Percentiles rank a stretch among this genome's conserved stretches.
These are phyloP conservation scores for Boletus barrowsii DNA, from an alignment of 768 basidiomycete genomes.

Conservation along the genomic window DNA sequence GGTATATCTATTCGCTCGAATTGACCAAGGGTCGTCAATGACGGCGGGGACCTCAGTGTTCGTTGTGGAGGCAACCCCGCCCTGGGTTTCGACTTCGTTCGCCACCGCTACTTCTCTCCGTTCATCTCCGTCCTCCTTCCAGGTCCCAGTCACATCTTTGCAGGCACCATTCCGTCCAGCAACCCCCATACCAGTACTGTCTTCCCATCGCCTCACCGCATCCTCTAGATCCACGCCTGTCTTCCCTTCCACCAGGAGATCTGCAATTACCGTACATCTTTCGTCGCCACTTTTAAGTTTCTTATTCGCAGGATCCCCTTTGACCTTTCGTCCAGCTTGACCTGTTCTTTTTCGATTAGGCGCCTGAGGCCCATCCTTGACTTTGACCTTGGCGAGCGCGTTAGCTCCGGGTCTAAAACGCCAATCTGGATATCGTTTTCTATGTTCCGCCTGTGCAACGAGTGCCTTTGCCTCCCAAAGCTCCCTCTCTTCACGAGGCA, in stretches of 20 bases:
- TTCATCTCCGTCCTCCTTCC: conserved; percentile 26
- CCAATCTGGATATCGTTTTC: conserved; percentile 77
- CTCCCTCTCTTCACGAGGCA: conserved; percentile 63
- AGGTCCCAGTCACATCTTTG: conserved; percentile 1
- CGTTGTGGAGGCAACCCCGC: conserved; percentile 3
- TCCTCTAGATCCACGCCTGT: conserved; percentile 58
- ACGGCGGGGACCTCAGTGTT: neutral
- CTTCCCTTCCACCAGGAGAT: conserved; percentile 64
- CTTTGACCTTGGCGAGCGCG: conserved; percentile 37
- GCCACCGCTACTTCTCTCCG: conserved; percentile 16
- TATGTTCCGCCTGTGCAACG: conserved; percentile 69
- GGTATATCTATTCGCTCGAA: neutral
- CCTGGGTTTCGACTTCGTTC: conserved; percentile 9
- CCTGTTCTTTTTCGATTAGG: conserved; percentile 28
- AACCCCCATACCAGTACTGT: conserved; percentile 5
- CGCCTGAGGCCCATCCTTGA: conserved; percentile 39
- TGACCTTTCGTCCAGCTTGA: conserved; percentile 28
- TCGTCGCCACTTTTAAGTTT: conserved; percentile 41
- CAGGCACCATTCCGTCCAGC: conserved; percentile 3
- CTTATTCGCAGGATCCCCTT: conserved; percentile 30
- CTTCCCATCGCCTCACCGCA: conserved; percentile 54
- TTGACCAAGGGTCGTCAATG: neutral
- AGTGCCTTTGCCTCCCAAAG: conserved; percentile 76
- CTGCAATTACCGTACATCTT: conserved; percentile 64
- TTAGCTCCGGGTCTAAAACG: conserved; percentile 68